A percentile compares a stretch with the other conserved stretches of the same genome.
phyloP scores from a whole-genome alignment of 768 basidiomycete species.

The Boletus sensibilis region DNA sequence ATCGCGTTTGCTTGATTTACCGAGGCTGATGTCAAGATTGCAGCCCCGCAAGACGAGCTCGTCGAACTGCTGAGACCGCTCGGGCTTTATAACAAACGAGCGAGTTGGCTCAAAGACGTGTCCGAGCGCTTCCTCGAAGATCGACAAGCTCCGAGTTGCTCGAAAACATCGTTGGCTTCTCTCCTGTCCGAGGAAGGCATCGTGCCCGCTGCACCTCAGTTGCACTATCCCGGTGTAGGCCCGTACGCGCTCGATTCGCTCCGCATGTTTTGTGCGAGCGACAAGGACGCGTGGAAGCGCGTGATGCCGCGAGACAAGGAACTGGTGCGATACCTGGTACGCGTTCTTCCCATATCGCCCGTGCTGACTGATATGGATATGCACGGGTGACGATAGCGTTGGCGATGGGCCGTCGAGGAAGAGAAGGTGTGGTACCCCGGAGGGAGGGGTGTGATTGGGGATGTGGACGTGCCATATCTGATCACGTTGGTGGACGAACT shows the following conservation, averaged over 20 bases:
- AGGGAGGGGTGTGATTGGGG: slow-evolving; percentile 39
- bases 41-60: slow-evolving; percentile 48
- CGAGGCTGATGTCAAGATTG: background rate
- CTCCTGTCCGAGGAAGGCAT: background rate
- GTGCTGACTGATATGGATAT: background rate
- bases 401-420: slow-evolving; percentile 69
- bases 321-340: slow-evolving; percentile 61
- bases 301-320: slow-evolving; percentile 71
- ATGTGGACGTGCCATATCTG: slow-evolving; percentile 39
- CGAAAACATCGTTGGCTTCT: background rate
- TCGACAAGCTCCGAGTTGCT: slow-evolving; percentile 30
- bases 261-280: slow-evolving; percentile 57
- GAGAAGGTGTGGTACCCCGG: slow-evolving; percentile 49
- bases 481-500: slow-evolving; percentile 42
- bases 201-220: slow-evolving; percentile 44
- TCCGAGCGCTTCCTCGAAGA: slow-evolving; percentile 51
- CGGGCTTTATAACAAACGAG: slow-evolving; percentile 58
- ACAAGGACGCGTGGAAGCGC: slow-evolving; percentile 52
- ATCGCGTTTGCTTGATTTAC: background rate
- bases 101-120: slow-evolving; percentile 52
- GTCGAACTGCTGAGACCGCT: slow-evolving; percentile 48
- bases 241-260: slow-evolving; percentile 75
- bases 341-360: slow-evolving; percentile 18
- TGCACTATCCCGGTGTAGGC: slow-evolving; percentile 64
- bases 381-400: slow-evolving; percentile 44